A percentile compares a stretch with the other conserved stretches of the same genome.
Conservation (phyloP, 805 yeast species). For the Candida tallmaniae region DNA sequence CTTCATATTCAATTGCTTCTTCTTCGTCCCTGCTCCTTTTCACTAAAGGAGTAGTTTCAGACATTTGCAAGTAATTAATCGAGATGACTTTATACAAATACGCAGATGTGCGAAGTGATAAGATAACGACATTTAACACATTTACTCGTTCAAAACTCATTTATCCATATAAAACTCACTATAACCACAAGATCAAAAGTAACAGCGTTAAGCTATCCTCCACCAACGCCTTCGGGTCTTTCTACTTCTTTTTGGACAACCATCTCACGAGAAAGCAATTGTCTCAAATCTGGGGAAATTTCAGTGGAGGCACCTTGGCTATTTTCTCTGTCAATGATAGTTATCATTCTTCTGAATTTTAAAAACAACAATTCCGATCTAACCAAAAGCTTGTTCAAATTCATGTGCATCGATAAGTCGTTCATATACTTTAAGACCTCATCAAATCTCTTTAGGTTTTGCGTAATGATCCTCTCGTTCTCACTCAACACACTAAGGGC, state of each 20-base stretch:
- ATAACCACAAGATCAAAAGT: too few relatives aligned
- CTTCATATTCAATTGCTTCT: conserved; percentile 14
- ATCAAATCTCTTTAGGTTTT: conserved; percentile 74
- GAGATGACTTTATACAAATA: too few relatives aligned
- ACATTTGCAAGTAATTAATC: too few relatives aligned
- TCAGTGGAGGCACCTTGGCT: conserved; percentile 17
- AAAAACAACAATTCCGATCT: conserved; percentile 81
- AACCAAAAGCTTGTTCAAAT: conserved; percentile 71
- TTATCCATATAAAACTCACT: too few relatives aligned
- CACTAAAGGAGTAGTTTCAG: conserved; percentile 15
- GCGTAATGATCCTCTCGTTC: conserved; percentile 71
- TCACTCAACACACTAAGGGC: conserved; percentile 88
- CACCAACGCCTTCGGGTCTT: conserved; percentile 42
- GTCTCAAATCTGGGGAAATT: conserved; percentile 52
- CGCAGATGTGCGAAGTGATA: too few relatives aligned
- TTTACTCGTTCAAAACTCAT: too few relatives aligned
- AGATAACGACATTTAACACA: too few relatives aligned
- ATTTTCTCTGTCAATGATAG: conserved; percentile 60
- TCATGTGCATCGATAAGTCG: conserved; percentile 74
- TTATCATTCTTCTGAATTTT: conserved; percentile 75
- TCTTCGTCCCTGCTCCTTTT: conserved; percentile 2
- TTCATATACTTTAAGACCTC: conserved; percentile 91
- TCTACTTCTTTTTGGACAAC: conserved; percentile 60
- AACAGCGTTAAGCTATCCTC: conserved; percentile 29
- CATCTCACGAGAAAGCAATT: conserved; percentile 54